Evolutionary conservation across 306 rosid species (phyloP), one percentile per base, ranked within the genome.

Genomic region (Astragalus glycyphyllos): DNA sequence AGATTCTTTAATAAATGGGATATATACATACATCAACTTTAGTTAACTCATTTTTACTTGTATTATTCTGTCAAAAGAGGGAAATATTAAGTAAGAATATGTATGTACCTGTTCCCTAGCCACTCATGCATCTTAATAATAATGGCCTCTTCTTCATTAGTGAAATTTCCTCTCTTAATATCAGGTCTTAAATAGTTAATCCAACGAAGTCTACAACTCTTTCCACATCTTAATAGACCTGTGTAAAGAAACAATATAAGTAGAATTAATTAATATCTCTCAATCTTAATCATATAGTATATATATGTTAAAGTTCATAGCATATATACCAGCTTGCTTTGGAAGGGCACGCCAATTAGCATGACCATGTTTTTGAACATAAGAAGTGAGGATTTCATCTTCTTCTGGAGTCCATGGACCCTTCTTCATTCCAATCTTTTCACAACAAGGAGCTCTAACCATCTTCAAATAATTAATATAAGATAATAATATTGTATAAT

Each of bases 381-480:
- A 87, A 10, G 87, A 81, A 2, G 46, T 67, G 63, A 92, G 82
- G 47, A 86, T 78, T 60, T 83, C 79, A 73, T 92, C 96, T 80
- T 92, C 97, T 40, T 92, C 87, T 38, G 68, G 14, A 7, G 89
- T 84, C 97, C 97, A 92, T 12, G 90, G 92, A 46, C 97, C 97
- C 35, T 81, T 92, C 71, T 87, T 92, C 74, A 92, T 37, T 20
- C 97, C 97, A 77, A 78, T 68, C 72, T 92, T 92, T 50, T 87
- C 94, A 72, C 97, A 89, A 73, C 97, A 92, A 53, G 97, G 94
- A 74, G 92, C 84, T 81, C 97, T 84, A 84, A 48, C 94, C 96
- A 91, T 91, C 29, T 76, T 74, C 59, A 41, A 49, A 3, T 38
- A n/a, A n/a, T n/a, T n/a, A n/a, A n/a, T 50, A 6, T 4, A 4